phyloP scores from a whole-genome alignment of 202 grass and related monocot genomes.

The Panicum hallii region DNA sequence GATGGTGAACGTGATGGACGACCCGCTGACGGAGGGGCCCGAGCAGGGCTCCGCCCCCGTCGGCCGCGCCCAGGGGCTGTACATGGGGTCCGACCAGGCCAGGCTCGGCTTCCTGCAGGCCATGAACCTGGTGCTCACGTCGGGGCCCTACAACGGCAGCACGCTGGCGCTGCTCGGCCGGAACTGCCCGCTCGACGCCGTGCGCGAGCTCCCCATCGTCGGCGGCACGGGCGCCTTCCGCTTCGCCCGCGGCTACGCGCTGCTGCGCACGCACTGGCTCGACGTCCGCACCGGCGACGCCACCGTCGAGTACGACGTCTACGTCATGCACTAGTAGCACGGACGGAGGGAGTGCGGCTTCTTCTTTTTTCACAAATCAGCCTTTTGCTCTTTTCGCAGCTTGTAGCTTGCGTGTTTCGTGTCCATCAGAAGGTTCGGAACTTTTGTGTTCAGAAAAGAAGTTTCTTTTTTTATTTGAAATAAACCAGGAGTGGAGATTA shows the following conservation, averaged over 20 bases:
- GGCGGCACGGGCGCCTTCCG: constrained; percentile 67
- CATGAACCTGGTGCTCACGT: constrained; percentile 77
- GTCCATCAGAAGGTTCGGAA: not conserved
- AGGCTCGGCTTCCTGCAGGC: constrained; percentile 64
- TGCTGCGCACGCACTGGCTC: constrained; percentile 51
- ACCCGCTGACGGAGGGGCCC: constrained; percentile 62
- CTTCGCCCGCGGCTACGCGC: constrained; percentile 66
- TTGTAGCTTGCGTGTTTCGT: not conserved
- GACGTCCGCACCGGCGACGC: constrained; percentile 54
- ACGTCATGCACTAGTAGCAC: constrained; percentile 52
- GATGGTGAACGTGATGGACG: constrained; percentile 64
- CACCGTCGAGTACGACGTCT: constrained; percentile 77
- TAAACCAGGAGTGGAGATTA: no score
- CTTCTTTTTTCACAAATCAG: not conserved
- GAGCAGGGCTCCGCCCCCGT: constrained; percentile 45
- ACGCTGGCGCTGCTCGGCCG: constrained; percentile 63
- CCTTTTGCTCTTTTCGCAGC: not conserved
- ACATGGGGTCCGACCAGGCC: constrained; percentile 51
- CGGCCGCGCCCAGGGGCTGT: constrained; percentile 73
- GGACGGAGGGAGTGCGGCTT: no score
- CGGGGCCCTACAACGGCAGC: constrained; percentile 70
- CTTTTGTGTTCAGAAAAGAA: not conserved
- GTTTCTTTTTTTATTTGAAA: no score
- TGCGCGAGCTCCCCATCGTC: constrained; percentile 72
- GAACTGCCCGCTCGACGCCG: constrained; percentile 57